Evolutionary conservation across 2,329 filamentous ascomycete genomes (phyloP), one percentile per base, ranked within the genome.

Genomic region (Talaromyces sp.): DNA sequence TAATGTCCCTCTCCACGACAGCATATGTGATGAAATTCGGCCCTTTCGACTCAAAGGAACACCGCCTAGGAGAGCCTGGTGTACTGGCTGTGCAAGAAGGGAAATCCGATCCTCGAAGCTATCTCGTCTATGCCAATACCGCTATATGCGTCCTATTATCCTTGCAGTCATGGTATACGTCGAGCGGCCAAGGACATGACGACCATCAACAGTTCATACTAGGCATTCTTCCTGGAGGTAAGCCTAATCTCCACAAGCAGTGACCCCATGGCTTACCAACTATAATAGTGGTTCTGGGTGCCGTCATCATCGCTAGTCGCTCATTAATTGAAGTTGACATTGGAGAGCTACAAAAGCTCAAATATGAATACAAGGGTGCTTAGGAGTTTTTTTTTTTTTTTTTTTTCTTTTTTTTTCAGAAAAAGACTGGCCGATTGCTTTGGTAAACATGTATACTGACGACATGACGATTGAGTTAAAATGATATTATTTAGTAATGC

Each of bases 291-390:
- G 69, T 77, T 60, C 65, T 76, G 41, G 64, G 63, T 4, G 66
- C 67, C n/a, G 66, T 71, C 21, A 60, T 70, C 51, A 61, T 75
- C 29, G 74, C 70, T n/a, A 69, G 66, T 59, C 66, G 66, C 55
- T 62, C 71, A 4, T 76, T 77, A 71, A 62, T 68, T 43, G 76
- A 74, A 50, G 75, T 78, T 57, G 73, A 78, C 60, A 62, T 77
- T 10, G 66, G 66, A 14, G 62, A 71, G 38, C 71, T 78, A 41
- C 73, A 77, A 61, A 65, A 68, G 60, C 70, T 78, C 52, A 73
- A 71, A 43, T 78, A 78, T 62, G 70, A 70, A 32, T 77, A 75
- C 59, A 78, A 78, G 66, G 76, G 76, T 35, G 76, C 74, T 27
- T 76, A 71, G 55, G 21, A n/a, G n/a, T n/a, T n/a, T n/a, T n/a